phyloP scores from a whole-genome alignment of 192 early-diverging fungal species.

The Gamsiella multidivaricata region DNA sequence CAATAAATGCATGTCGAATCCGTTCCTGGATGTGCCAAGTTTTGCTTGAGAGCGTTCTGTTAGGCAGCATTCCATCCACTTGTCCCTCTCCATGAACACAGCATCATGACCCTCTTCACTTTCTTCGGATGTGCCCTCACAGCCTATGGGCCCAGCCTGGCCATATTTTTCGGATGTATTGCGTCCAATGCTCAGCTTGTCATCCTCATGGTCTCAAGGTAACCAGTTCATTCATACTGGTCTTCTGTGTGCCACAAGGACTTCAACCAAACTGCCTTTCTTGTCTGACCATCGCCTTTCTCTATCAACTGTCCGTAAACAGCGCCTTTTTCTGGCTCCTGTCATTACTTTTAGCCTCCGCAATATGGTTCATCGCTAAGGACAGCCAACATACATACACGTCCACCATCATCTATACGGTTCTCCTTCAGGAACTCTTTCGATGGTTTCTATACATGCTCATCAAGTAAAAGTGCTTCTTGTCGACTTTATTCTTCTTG shows the following conservation, averaged over 20 bases:
- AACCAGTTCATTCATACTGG: constrained; percentile 9
- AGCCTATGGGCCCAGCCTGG: constrained; percentile 79
- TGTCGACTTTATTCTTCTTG: neutral
- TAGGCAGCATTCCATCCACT: too few species aligned
- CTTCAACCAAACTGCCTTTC: neutral
- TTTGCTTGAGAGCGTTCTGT: too few species aligned
- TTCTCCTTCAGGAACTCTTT: constrained; percentile 76
- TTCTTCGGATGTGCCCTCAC: constrained; percentile 81
- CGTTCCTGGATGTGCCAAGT: too few species aligned
- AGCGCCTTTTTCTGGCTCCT: constrained; percentile 89
- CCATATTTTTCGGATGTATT: constrained; percentile 77
- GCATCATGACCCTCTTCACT: constrained; percentile 69
- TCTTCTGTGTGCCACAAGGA: too few species aligned
- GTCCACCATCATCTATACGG: constrained; percentile 67
- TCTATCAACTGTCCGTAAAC: neutral
- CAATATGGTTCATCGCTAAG: constrained; percentile 74
- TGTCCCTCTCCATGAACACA: too few species aligned
- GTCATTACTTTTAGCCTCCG: constrained; percentile 75
- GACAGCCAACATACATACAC: constrained; percentile 51
- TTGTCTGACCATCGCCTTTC: neutral
- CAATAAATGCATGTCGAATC: too few species aligned
- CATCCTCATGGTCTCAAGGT: constrained; percentile 80
- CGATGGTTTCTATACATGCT: constrained; percentile 72
- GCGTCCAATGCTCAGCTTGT: constrained; percentile 77
- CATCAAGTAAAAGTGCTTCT: constrained; percentile 47